Base-by-base conservation (phyloP, 208 protist species). In the Leishmania tropica region DNA sequence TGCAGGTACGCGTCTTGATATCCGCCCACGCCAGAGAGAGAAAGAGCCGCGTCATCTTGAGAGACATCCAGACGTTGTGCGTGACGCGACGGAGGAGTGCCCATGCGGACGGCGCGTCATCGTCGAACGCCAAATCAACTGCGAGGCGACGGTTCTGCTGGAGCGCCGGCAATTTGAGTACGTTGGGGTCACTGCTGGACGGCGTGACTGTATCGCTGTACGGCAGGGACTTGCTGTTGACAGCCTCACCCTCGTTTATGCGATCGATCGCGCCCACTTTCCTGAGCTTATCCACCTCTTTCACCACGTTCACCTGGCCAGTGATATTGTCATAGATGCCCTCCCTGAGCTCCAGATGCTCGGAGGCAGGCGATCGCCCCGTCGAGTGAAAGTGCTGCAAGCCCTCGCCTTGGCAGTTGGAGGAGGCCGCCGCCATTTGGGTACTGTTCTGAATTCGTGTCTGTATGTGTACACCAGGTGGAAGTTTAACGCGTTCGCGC, bases 1-100 rank as follows among this genome's bases (percentile, higher is more conserved):
- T 85, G 53, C 82, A 88, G 45, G 93, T 94, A 28, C 91, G 88
- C 13, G 31, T 7, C 70, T 87, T 87, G 1, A 87, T 75, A 70
- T 94, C 87, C 4, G 80, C 78, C 58, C 84, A 83, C 28, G 89
- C 67, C 53, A 94, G 64, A 51, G 73, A 65, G 5, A 95, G 51
- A 65, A 93, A 91, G 35, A 93, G 81, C 3, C 79, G 81, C 35
- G 72, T 81, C 81, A 87, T 84, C 51, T 76, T 84, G 42, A 85
- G 28, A n/a, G 87, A 80, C 35, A 11, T 6, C 79, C 84, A 84
- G 6, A 82, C 21, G 75, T 90, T 87, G 56, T 47, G 48, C 64
- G 80, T 37, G n/a, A 86, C 28, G 13, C 60, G 68, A 42, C 74
- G 79, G 53, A 75, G 53, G 40, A 31, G 76, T 0, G n/a, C 45